A percentile compares a stretch with the other conserved stretches of the same genome.
Conservation (phyloP, 768 basidiomycete genomes). For the Hebeloma cylindrosporum region DNA sequence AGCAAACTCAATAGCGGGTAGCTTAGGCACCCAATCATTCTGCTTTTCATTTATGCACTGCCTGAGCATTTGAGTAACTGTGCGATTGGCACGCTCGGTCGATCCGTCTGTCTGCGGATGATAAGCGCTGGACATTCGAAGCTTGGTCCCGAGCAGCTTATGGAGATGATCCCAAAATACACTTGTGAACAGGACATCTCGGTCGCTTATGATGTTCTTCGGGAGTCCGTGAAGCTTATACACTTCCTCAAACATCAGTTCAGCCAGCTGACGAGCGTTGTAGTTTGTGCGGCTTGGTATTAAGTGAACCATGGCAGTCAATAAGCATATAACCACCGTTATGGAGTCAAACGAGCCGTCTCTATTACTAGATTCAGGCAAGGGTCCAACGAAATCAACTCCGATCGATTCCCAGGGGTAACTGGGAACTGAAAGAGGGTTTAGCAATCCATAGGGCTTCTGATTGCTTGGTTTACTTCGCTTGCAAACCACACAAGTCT, state of each 20-base stretch:
- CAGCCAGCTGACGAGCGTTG: constrained; percentile 32
- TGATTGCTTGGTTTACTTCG: constrained; percentile 25
- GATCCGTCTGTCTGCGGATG: too few species aligned
- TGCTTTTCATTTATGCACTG: too few species aligned
- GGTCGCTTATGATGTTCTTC: constrained; percentile 37
- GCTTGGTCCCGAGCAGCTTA: constrained; percentile 8
- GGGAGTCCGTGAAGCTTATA: constrained; percentile 43
- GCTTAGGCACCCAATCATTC: too few species aligned
- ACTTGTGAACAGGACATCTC: constrained; percentile 43
- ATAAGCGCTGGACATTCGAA: too few species aligned
- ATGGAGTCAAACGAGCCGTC: constrained; percentile 28
- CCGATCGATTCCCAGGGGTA: constrained; percentile 28
- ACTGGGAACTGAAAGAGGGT: constrained; percentile 23
- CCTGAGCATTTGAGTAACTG: too few species aligned
- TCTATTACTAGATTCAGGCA: constrained; percentile 20
- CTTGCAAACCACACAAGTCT: constrained; percentile 25
- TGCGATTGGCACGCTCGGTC: too few species aligned
- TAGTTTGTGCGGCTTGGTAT: constrained; percentile 30
- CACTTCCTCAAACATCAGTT: constrained; percentile 33
- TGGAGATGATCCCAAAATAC: constrained; percentile 40
- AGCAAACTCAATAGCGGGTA: too few species aligned
- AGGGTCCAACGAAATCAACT: constrained; percentile 19
- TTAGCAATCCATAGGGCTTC: constrained; percentile 26
- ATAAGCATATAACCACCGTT: constrained; percentile 27
- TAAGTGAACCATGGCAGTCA: constrained; percentile 25